These are phyloP conservation scores for Paxillus involutus DNA, from an alignment of 768 basidiomycete species.

Conservation along the genomic window DNA sequence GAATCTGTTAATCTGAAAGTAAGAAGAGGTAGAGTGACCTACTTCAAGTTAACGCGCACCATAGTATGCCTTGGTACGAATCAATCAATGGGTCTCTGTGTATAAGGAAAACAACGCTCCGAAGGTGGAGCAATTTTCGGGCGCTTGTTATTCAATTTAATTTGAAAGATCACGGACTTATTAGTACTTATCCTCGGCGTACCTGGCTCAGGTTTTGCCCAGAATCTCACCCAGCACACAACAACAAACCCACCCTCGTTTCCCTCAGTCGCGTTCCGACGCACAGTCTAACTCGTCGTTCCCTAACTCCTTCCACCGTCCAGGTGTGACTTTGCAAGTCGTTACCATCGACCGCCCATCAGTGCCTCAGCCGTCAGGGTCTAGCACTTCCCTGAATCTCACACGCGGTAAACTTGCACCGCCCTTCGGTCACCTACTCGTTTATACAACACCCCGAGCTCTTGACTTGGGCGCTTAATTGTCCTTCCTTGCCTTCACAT, in stretches of 20 bases:
- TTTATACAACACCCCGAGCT: background rate
- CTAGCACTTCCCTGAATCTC: slow-evolving; percentile 17
- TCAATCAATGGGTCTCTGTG: no score
- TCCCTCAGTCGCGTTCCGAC: background rate
- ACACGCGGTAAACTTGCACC: slow-evolving; percentile 16
- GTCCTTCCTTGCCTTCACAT: background rate
- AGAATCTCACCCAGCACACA: no score
- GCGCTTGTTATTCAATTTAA: background rate
- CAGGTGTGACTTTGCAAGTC: background rate
- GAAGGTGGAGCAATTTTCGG: background rate
- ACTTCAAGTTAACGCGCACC: no score
- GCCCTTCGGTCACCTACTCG: background rate
- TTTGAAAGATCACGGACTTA: background rate
- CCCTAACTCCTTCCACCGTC: background rate
- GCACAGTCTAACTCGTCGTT: background rate
- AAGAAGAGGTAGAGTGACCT: no score
- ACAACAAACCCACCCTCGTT: background rate
- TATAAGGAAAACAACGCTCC: no score
- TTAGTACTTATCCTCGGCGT: no score
- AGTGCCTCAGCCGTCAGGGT: background rate
- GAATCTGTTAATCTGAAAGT: no score
- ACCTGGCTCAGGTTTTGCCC: no score
- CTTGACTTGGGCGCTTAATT: background rate
- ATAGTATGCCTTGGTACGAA: no score
- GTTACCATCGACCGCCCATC: background rate